Evolutionary conservation across 225 moss, liverwort and hornwort species (phyloP), one percentile per base, ranked within the genome.

Genomic region (Marchantia paleacea): DNA sequence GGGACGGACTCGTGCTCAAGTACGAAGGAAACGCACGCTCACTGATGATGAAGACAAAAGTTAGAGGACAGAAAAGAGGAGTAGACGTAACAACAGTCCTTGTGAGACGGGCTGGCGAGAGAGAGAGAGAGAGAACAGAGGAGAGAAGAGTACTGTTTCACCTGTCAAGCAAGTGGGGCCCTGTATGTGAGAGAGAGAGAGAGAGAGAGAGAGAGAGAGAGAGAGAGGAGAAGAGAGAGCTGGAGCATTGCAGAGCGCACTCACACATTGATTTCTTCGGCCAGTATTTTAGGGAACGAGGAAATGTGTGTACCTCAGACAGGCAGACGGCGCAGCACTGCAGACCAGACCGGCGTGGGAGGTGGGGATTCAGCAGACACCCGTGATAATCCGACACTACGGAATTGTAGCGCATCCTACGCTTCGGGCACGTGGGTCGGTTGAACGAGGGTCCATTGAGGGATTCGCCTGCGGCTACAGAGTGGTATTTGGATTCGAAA

Each of bases 311-410:
- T 69, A 69, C 69, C 69, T 69, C 69, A 69, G 69, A 69, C 26
- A 69, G 69, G 18, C 69, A 69, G 69, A 69, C 69, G 69, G 69
- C 69, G 69, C 7, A 69, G 11, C 50, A 52, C 12, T 5, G 51
- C 53, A 74, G 73, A 51, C 6, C 73, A 54, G 73, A 11, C 22
- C 52, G 24, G 51, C 24, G 53, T 74, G 24, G 22, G 25, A 70
- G 31, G 72, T 72, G 55, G 61, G 55, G 12, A 12, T 39, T 57
- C n/a, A 22, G 14, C 28, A 26, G 52, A 66, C 78, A 78, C 68
- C 78, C 78, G 78, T 78, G 78, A 68, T 52, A n/a, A 52, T 78
- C 78, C 78, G 66, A 78, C 78, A 78, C 28, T 26, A 66, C 67
- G 78, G 67, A 78, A 67, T 47, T 67, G 48, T 52, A 24, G 52